These are phyloP conservation scores for Sugiyamaella floridensis DNA, from an alignment of 805 yeast genomes.

Conservation along the genomic window DNA sequence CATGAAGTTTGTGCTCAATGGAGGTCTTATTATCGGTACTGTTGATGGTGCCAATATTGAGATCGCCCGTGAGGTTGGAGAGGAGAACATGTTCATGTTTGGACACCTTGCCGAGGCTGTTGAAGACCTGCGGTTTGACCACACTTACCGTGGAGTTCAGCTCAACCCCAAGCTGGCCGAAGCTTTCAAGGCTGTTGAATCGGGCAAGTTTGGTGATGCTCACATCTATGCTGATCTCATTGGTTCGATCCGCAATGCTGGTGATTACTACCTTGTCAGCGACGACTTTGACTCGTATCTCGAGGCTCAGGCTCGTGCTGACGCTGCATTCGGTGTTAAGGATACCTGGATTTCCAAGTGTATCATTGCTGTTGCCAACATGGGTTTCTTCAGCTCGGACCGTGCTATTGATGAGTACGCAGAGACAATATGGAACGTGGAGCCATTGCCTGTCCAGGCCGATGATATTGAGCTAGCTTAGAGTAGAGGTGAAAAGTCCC, in stretches of 20 bases:
- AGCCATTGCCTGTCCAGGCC: conserved; percentile 41
- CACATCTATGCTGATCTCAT: conserved; percentile 56
- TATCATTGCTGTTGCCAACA: conserved; percentile 75
- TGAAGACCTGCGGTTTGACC: conserved; percentile 73
- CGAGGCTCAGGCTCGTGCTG: conserved; percentile 72
- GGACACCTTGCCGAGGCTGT: conserved; percentile 89
- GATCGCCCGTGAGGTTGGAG: conserved; percentile 88
- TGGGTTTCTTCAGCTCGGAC: conserved; percentile 89
- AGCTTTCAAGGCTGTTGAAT: conserved; percentile 62
- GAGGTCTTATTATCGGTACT: conserved; percentile 90
- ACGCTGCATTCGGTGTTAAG: conserved; percentile 59
- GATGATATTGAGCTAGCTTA: conserved; percentile 1
- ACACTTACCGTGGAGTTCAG: conserved; percentile 51
- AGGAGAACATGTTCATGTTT: conserved; percentile 84
- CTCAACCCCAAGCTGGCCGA: conserved; percentile 52
- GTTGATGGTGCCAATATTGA: conserved; percentile 97
- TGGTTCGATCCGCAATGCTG: conserved; percentile 62
- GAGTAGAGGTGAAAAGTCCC: neutral
- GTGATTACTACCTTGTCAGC: conserved; percentile 79
- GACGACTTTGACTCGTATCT: conserved; percentile 87
- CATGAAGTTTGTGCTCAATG: conserved; percentile 91
- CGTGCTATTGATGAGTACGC: conserved; percentile 90
- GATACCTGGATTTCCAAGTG: conserved; percentile 72
- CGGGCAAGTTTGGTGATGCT: conserved; percentile 64
- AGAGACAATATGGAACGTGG: conserved; percentile 87